phyloP scores from a whole-genome alignment of 2,329 filamentous ascomycete genomes.

The Canariomyces notabilis region DNA sequence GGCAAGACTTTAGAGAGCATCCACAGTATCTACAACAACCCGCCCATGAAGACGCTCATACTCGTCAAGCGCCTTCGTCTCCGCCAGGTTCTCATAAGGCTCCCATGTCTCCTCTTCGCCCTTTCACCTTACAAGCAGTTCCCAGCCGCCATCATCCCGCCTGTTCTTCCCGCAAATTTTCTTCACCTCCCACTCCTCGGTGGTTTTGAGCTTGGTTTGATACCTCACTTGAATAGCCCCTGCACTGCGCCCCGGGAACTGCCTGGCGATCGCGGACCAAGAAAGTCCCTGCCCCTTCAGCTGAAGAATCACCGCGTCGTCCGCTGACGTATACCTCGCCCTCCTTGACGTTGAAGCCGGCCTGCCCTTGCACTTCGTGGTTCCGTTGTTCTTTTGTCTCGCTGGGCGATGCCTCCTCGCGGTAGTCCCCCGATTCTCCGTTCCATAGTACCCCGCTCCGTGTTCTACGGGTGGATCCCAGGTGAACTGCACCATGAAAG shows the following conservation, averaged over 20 bases:
- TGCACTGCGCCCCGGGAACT: conserved; percentile 10
- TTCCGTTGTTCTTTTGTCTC: conserved; percentile 8
- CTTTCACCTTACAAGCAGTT: conserved; percentile 15
- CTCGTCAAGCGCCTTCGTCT: conserved; percentile 12
- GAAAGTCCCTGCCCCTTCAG: conserved; percentile 12
- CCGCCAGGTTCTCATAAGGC: conserved; percentile 10
- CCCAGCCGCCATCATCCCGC: conserved; percentile 6
- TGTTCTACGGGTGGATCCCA: no score
- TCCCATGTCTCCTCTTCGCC: conserved; percentile 12
- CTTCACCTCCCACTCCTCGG: conserved; percentile 10
- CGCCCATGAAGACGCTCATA: conserved; percentile 8
- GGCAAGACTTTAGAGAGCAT: neutral
- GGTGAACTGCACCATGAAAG: no score
- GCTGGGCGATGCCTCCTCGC: conserved; percentile 3
- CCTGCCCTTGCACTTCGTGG: conserved; percentile 6
- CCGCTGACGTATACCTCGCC: conserved; percentile 10
- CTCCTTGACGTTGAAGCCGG: conserved; percentile 8
- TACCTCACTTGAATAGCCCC: conserved; percentile 11
- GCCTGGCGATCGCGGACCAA: conserved; percentile 13
- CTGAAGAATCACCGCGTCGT: conserved; percentile 8
- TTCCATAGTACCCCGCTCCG: no score
- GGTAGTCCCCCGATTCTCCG: no score
- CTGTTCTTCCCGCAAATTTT: conserved; percentile 1
- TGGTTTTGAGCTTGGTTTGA: conserved; percentile 5
- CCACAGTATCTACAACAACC: conserved; percentile 6